Percentiles rank a stretch among this genome's conserved stretches.
These are phyloP conservation scores for Eucalyptus curtisii DNA, from an alignment of 345 rosid genomes.

Conservation along the genomic window DNA sequence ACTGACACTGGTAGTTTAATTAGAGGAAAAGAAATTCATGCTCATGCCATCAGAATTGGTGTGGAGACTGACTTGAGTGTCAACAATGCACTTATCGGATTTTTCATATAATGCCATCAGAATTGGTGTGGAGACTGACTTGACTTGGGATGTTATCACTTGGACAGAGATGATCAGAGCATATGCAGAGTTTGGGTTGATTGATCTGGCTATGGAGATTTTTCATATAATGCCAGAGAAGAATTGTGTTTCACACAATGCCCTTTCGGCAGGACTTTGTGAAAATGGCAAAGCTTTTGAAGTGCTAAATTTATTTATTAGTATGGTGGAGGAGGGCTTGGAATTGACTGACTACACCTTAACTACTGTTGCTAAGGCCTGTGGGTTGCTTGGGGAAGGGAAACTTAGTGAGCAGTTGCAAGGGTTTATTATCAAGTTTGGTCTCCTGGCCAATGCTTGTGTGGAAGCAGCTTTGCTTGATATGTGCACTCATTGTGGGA, in stretches of 20 bases:
- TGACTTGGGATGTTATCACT: conserved; percentile 44
- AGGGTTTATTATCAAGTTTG: conserved; percentile 57
- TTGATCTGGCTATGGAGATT: conserved; percentile 46
- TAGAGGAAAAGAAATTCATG: conserved; percentile 63
- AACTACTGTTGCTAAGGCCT: conserved; percentile 49
- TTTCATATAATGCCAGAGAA: conserved; percentile 53
- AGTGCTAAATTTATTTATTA: conserved; percentile 35
- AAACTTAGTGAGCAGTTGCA: conserved; percentile 61
- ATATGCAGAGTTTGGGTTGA: conserved; percentile 53
- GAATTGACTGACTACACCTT: conserved; percentile 55
- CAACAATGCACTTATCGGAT: conserved; percentile 11
- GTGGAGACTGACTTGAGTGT: conserved; percentile 27
- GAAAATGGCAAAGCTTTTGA: conserved; percentile 35
- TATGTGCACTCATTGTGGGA: conserved; percentile 74
- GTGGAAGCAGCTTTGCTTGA: conserved; percentile 65
- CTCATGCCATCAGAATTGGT: conserved; percentile 40
- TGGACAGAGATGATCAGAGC: conserved; percentile 58
- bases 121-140: conserved; percentile 30
- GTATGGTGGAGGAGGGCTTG: conserved; percentile 42
- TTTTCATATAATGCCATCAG: conserved; percentile 42
- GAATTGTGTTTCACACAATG: conserved; percentile 44
- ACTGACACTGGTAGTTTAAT: conserved; percentile 13
- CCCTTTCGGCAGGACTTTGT: conserved; percentile 60
- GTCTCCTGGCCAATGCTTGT: conserved; percentile 37
- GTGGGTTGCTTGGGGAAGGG: conserved; percentile 33